phyloP scores from a whole-genome alignment of 2,329 filamentous ascomycete genomes.

The Colletotrichum sublineola region DNA sequence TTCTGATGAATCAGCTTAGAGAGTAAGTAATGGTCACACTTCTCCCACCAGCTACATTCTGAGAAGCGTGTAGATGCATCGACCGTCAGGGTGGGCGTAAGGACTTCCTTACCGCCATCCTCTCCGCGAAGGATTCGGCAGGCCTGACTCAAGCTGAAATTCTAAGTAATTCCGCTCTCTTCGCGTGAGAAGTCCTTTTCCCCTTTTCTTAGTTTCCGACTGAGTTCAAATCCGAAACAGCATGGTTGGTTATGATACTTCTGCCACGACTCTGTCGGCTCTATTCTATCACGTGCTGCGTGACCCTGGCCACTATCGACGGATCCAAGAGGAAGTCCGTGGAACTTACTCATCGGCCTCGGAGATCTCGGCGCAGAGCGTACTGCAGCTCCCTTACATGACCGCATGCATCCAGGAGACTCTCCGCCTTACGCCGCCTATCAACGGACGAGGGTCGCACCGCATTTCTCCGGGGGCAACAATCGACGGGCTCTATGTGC shows the following conservation, averaged over 20 bases:
- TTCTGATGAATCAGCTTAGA: conserved; percentile 29
- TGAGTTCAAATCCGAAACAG: conserved; percentile 2
- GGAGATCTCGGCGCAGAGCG: conserved; percentile 7
- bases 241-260: conserved; percentile 31
- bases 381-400: conserved; percentile 19
- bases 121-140: conserved; percentile 20
- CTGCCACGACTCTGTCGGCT: conserved; percentile 18
- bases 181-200: conserved; percentile 13
- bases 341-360: background rate
- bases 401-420: conserved; percentile 67
- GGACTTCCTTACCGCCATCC: conserved; percentile 28
- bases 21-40: background rate
- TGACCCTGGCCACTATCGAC: conserved; percentile 10
- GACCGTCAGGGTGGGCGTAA: conserved; percentile 21
- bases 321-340: conserved; percentile 11
- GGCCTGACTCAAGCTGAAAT: conserved; percentile 28
- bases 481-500: conserved; percentile 25
- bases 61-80: conserved; percentile 5
- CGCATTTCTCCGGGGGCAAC: background rate
- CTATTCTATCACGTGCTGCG: conserved; percentile 26
- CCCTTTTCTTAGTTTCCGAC: background rate
- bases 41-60: background rate
- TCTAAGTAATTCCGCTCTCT: conserved; percentile 13
- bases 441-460: conserved; percentile 43
- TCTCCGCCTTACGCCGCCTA: conserved; percentile 67